A percentile compares a stretch with the other conserved stretches of the same genome.
phyloP scores from a whole-genome alignment of 225 moss, liverwort and hornwort species.

The Pleurozium schreberi region DNA sequence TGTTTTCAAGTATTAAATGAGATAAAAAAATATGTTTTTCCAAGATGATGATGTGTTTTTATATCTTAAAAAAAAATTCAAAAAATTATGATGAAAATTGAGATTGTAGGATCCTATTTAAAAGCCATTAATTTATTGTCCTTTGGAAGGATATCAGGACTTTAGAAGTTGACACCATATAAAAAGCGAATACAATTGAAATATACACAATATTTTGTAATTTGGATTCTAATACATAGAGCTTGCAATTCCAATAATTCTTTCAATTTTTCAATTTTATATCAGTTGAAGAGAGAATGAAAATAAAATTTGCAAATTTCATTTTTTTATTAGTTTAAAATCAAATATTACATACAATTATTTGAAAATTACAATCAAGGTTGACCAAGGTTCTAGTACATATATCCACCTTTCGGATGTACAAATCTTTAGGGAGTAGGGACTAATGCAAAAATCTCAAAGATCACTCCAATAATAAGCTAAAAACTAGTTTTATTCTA shows the following conservation, averaged over 20 bases:
- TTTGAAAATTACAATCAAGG: background rate
- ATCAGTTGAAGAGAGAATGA: background rate
- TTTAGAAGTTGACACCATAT: background rate
- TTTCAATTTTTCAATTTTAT: background rate
- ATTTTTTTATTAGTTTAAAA: background rate
- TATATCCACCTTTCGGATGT: background rate
- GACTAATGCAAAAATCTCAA: background rate
- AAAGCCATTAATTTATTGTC: background rate
- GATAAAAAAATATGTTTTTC: background rate
- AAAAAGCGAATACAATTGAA: background rate
- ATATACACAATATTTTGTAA: background rate
- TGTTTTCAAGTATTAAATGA: background rate
- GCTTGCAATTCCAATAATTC: background rate
- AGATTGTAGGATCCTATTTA: rapidly evolving
- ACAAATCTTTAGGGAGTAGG: rapidly evolving
- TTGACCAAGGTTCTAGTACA: background rate
- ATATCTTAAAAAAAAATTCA: rapidly evolving
- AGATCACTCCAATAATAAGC: background rate
- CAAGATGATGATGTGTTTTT: rapidly evolving
- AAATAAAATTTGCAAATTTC: rapidly evolving
- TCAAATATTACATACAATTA: background rate
- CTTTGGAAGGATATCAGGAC: background rate
- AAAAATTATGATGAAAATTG: background rate
- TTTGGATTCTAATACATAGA: background rate
- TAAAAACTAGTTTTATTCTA: background rate